Evolutionary conservation across 176 grass and related monocot genomes (phyloP), one percentile per base, ranked within the genome.

Genomic region (Alopecurus myosuroides): DNA sequence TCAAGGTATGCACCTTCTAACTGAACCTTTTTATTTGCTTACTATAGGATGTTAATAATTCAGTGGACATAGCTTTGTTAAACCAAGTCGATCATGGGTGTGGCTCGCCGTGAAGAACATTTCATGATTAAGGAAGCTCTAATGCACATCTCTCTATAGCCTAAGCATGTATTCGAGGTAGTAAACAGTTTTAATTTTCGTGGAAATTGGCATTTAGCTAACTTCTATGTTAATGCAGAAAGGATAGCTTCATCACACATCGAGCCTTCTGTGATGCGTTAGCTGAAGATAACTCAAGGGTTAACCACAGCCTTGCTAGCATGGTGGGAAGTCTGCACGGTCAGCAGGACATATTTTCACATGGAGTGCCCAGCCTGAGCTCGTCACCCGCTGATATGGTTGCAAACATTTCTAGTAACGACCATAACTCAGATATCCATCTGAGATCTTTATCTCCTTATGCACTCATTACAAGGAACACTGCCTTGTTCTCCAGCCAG

Each of bases 201-300:
- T 48, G 7, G 22, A 86, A 90, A 17, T 65, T 41, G 41, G 23
- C 25, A 11, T 75, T 84, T 40, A 67, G 56, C 29, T 74, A 17
- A 70, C 51, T 36, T 90, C 66, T 69, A 80, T 87, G 34, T 70
- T 19, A 28, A 61, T 86, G 78, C 88, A 93, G 88, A 77, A 93
- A 88, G 77, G 91, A 93, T 56, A 93, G 88, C 23, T 93, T 93
- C 83, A 89, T 93, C 72, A 93, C 91, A 9, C 91, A 93, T 72
- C 81, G 88, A 51, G 91, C 88, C 44, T 93, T 93, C 40, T 93
- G 88, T 34, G 91, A 93, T 63, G 88, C 88, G 44, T 41, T 93
- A 29, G 82, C 88, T 12, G 91, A 93, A 79, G 91, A 93, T 51
- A 93, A 74, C 81, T 81, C 64, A 28, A 85, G 65, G 74, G 70